Conservation (phyloP, 1,284 basidiomycete genomes). For the Meripilus lineatus region DNA sequence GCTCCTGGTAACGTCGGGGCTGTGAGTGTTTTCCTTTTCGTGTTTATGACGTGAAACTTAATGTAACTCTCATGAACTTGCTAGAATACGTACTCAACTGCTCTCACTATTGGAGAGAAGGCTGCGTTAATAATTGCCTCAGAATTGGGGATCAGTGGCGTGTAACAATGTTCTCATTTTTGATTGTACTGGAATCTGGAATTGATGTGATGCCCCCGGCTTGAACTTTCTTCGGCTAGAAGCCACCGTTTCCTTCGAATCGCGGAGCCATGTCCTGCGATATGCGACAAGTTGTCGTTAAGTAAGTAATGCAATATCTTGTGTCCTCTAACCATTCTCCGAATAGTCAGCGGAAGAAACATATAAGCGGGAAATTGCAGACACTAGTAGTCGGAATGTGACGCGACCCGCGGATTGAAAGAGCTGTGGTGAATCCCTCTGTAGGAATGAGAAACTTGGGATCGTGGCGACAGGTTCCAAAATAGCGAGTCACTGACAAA, state of each 20-base stretch:
- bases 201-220: not conserved
- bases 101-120: conserved; percentile 65
- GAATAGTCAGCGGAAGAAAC: too few relatives aligned
- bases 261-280: too few relatives aligned
- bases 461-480: too few relatives aligned
- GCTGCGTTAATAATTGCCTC: conserved; percentile 52
- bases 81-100: conserved; percentile 64
- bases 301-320: too few relatives aligned
- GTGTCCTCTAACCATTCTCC: too few relatives aligned
- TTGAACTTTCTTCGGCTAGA: not conserved
- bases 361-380: too few relatives aligned
- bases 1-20: conserved; percentile 42
- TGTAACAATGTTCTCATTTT: conserved; percentile 4
- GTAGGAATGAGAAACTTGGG: too few relatives aligned
- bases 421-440: too few relatives aligned
- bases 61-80: not conserved
- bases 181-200: not conserved
- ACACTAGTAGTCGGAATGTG: too few relatives aligned
- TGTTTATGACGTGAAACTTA: not conserved
- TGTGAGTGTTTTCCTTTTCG: conserved; percentile 7
- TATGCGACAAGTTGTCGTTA: too few relatives aligned
- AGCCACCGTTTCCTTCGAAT: not conserved
- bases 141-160: conserved; percentile 41
- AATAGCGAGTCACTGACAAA: too few relatives aligned
- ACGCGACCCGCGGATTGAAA: too few relatives aligned